Evolutionary conservation across 2,329 filamentous ascomycete species (phyloP), one percentile per base, ranked within the genome.

Genomic region (Colletotrichum viniferum): DNA sequence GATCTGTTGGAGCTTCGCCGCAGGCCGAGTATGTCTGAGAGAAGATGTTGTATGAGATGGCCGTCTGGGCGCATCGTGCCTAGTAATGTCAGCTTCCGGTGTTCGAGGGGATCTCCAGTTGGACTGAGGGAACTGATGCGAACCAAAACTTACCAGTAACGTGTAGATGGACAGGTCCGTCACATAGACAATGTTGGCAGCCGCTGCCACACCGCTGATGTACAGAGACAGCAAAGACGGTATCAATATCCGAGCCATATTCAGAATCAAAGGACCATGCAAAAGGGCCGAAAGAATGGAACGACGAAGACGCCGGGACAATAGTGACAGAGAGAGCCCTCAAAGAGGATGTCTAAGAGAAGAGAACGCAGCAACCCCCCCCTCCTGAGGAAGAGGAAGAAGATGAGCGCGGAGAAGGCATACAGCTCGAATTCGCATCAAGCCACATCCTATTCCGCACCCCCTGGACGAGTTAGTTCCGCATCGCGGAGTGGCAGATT

Each of bases 1-100:
- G 81, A 6, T 83, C 85, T 6, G 85, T 84, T 16, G 85, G 85
- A 7, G 81, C 86, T 30, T 86, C 82, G 16, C 85, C 85, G 76
- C 89, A 90, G 61, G 81, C 82, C 12, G 83, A 81, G 32, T 82
- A 79, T 1, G 89, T 90, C 77, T 87, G 83, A 43, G 78, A 74
- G 73, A 85, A 82, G 77, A 91, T 80, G 71, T 86, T 84, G 74
- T 86, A 84, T 3, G 83, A 85, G 52, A 91, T 73, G 12, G 87
- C 89, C 3, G 80, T 82, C 74, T 86, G 83, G 5, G 85, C 89
- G 79, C 89, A 91, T 28, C 88, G 87, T 52, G 88, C 89, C 87
- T 90, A 75, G 67, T 36, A 73, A 18, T 43, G 58, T 69, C 5
- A 55, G 73, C 26, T 28, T 62, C 4, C 7, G 24, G 8, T 9